phyloP scores from a whole-genome alignment of 768 basidiomycete species.

The Leccinum rimulosum region DNA sequence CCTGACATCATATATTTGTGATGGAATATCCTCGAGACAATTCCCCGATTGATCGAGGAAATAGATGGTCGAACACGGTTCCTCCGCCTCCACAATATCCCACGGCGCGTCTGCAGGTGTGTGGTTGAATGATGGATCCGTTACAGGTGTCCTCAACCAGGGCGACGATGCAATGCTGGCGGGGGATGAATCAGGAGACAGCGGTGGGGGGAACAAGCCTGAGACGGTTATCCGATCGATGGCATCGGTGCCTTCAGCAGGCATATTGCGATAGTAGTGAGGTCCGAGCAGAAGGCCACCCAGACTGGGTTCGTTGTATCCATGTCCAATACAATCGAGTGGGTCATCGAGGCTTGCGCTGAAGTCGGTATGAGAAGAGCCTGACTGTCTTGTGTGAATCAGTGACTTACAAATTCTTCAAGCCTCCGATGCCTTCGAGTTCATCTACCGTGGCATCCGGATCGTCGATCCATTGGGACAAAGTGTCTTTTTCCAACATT shows the following conservation, averaged over 20 bases:
- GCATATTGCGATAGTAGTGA: background rate
- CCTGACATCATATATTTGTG: conserved; percentile 6
- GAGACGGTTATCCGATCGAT: background rate
- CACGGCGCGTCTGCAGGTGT: background rate
- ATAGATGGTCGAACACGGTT: background rate
- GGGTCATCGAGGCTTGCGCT: conserved; percentile 4
- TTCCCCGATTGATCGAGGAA: conserved; percentile 18
- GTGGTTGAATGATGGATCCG: background rate
- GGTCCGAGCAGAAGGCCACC: conserved; percentile 15
- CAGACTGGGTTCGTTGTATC: background rate
- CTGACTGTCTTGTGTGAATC: background rate
- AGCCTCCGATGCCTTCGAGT: conserved; percentile 11
- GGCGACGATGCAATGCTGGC: conserved; percentile 24
- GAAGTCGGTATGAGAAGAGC: conserved; percentile 15
- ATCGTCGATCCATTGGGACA: conserved; percentile 17
- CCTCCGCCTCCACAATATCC: background rate
- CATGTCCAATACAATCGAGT: background rate
- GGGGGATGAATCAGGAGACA: conserved; percentile 29
- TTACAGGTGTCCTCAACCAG: conserved; percentile 19
- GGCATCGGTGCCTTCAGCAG: background rate
- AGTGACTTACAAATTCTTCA: conserved; percentile 23
- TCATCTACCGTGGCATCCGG: conserved; percentile 22
- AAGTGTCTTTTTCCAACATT: conserved; percentile 12
- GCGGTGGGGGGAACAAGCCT: conserved; percentile 8
- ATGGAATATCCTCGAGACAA: conserved; percentile 13